These are phyloP conservation scores for Populus hybrid DNA, from an alignment of 441 rosid genomes.

Conservation along the genomic window DNA sequence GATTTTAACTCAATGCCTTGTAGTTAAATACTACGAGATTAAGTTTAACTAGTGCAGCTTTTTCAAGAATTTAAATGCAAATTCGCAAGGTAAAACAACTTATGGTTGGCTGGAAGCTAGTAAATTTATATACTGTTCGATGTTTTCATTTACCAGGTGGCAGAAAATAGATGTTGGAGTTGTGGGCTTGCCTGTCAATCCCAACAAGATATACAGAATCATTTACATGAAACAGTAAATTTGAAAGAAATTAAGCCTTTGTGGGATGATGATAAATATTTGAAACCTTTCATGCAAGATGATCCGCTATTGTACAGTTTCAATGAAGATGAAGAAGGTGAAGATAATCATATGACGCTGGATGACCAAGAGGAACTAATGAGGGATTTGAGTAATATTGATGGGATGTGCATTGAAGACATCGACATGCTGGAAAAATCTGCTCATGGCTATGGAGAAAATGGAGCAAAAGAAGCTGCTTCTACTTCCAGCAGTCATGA, in stretches of 20 bases:
- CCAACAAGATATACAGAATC: constrained; percentile 37
- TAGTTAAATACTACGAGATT: background rate
- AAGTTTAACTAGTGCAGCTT: background rate
- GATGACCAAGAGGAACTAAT: constrained; percentile 46
- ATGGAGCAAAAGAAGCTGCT: constrained; percentile 30
- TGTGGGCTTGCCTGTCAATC: constrained; percentile 45
- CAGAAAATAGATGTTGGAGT: constrained; percentile 71
- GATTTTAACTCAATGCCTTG: background rate
- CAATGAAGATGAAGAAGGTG: constrained; percentile 62
- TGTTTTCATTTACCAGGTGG: constrained; percentile 49
- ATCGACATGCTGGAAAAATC: constrained; percentile 28
- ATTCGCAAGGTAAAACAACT: background rate
- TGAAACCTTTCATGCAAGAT: constrained; percentile 71
- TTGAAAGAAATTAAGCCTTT: constrained; percentile 34
- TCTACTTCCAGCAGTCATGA: constrained; percentile 28
- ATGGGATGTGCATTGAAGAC: constrained; percentile 34
- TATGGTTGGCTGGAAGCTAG: background rate
- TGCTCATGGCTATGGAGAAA: constrained; percentile 16
- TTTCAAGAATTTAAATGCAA: background rate
- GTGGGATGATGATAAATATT: constrained; percentile 57
- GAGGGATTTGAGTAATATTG: constrained; percentile 46
- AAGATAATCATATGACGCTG: constrained; percentile 38
- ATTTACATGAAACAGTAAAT: constrained; percentile 41
- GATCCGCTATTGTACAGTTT: constrained; percentile 82
- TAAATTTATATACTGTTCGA: background rate